phyloP scores from a whole-genome alignment of 2,329 filamentous ascomycete species.

The Cercospora zeae-maydis region DNA sequence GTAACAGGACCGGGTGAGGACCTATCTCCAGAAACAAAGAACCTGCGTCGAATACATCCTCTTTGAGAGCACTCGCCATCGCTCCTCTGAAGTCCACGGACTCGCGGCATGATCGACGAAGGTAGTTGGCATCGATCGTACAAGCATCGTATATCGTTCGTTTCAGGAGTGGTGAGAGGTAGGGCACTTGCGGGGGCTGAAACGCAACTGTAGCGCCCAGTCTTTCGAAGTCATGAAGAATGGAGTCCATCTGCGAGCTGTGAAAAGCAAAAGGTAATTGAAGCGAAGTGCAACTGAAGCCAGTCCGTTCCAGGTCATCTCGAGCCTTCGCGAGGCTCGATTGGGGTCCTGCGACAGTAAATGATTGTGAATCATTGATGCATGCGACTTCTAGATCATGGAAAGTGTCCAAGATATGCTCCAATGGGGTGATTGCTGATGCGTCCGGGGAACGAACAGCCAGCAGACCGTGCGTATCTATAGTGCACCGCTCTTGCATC shows the following conservation, averaged over 20 bases:
- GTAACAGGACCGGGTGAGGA: conserved; percentile 42
- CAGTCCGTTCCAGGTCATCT: conserved; percentile 9
- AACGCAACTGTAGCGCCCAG: conserved; percentile 15
- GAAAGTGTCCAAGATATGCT: not conserved
- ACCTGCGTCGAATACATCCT: conserved; percentile 39
- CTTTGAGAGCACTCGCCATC: conserved; percentile 18
- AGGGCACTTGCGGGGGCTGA: conserved; percentile 28
- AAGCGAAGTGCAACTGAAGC: conserved; percentile 18
- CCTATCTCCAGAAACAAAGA: conserved; percentile 47
- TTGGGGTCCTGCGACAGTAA: no score
- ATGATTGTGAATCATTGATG: not conserved
- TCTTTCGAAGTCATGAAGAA: conserved; percentile 26
- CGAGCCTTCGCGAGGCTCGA: no score
- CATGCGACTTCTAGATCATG: conserved; percentile 21
- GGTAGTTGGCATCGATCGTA: conserved; percentile 25
- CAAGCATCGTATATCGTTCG: conserved; percentile 26
- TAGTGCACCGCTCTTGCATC: conserved; percentile 26
- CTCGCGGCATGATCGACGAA: conserved; percentile 35
- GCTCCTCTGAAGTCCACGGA: conserved; percentile 40
- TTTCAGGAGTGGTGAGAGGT: conserved; percentile 33
- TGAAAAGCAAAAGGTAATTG: conserved; percentile 34
- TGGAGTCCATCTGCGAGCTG: conserved; percentile 32
- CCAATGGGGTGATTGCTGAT: not conserved
- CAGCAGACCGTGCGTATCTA: conserved; percentile 29
- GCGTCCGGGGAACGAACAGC: conserved; percentile 13